Percentiles rank a stretch among this genome's conserved stretches.
Evolutionary conservation across 2,329 filamentous ascomycete species (phyloP).

Genomic region (Fusarium sp.): DNA sequence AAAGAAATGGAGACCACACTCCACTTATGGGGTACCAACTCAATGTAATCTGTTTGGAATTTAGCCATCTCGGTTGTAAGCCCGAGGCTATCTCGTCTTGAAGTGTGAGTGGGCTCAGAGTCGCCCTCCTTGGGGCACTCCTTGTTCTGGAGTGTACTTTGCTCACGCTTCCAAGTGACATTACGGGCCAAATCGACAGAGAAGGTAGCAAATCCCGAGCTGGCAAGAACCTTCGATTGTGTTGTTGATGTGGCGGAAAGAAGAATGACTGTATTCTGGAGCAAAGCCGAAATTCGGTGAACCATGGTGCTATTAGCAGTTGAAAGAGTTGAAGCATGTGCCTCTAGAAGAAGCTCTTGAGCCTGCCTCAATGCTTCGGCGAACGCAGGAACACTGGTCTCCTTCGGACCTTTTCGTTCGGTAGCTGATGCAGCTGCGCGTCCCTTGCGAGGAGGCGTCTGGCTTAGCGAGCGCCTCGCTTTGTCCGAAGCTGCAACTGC

Average conservation of each 20-base stretch:
- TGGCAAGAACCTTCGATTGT: conserved; percentile 59
- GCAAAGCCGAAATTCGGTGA: conserved; percentile 70
- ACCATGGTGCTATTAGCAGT: conserved; percentile 69
- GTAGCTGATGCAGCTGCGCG: conserved; percentile 33
- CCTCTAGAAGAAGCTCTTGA: conserved; percentile 73
- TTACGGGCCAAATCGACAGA: conserved; percentile 78
- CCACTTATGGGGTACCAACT: conserved; percentile 87
- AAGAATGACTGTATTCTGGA: conserved; percentile 74
- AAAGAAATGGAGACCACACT: conserved; percentile 86
- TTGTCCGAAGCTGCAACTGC: conserved; percentile 67
- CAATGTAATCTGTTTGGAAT: conserved; percentile 85
- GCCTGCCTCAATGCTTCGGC: conserved; percentile 72
- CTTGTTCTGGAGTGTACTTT: conserved; percentile 63
- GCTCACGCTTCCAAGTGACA: conserved; percentile 74
- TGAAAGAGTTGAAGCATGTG: conserved; percentile 68
- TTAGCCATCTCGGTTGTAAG: conserved; percentile 65
- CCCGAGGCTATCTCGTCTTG: conserved; percentile 59
- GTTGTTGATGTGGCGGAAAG: conserved; percentile 70
- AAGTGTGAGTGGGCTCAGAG: conserved; percentile 8
- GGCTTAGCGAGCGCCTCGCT: conserved; percentile 50
- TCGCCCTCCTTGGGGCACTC: conserved; percentile 22
- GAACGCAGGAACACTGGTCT: conserved; percentile 57
- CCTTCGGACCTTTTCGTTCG: conserved; percentile 49
- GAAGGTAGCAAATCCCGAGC: conserved; percentile 70
- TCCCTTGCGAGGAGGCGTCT: conserved; percentile 53